Evolutionary conservation across 306 rosid genomes (phyloP).

Genomic region (Purshia tridentata): DNA sequence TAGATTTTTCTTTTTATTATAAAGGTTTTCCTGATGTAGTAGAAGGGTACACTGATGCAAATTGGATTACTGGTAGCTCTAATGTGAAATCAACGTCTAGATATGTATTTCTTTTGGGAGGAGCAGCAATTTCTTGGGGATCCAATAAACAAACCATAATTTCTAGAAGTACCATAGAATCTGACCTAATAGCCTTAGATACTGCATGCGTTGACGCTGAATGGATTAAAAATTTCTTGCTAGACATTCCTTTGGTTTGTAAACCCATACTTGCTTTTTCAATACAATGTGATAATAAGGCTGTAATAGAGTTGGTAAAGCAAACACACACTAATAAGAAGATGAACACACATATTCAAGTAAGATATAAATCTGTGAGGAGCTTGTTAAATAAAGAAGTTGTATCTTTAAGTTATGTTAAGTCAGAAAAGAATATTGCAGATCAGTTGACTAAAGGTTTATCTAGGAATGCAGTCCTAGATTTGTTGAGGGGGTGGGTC

Average conservation of each 20-base stretch:
- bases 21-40: not conserved
- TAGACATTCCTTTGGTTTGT: not conserved
- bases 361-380: not conserved
- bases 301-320: not conserved
- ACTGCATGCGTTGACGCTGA: not conserved
- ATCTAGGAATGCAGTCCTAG: not conserved
- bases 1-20: not conserved
- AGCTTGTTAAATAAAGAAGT: not conserved
- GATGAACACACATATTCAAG: not conserved
- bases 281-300: not conserved
- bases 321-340: not conserved
- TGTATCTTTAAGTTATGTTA: not conserved
- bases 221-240: not conserved
- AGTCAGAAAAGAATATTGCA: not conserved
- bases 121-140: not conserved
- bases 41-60: not conserved
- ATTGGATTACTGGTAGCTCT: not conserved
- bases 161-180: not conserved
- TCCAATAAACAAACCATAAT: not conserved
- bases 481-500: not conserved
- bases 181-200: not conserved
- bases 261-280: not conserved
- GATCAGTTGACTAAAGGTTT: not conserved
- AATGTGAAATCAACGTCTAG: not conserved
- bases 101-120: not conserved